Percentiles rank a stretch among this genome's conserved stretches.
These are phyloP conservation scores for Yarrowia porcina DNA, from an alignment of 805 yeast genomes.

Conservation along the genomic window DNA sequence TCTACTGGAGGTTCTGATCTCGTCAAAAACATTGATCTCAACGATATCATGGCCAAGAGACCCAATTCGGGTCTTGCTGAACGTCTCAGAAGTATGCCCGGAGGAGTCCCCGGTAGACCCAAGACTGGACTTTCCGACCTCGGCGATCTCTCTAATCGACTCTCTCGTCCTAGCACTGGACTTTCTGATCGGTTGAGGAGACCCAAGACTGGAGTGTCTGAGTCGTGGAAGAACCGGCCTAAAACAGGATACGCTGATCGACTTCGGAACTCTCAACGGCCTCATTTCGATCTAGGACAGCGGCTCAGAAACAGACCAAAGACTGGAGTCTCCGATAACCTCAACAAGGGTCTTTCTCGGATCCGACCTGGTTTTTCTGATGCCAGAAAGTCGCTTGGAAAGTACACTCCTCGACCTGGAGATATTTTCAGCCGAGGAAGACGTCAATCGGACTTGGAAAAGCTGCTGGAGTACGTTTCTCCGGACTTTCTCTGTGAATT, in stretches of 20 bases:
- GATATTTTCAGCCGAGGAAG: neutral
- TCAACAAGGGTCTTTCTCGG: neutral
- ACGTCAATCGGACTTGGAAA: conserved; percentile 3
- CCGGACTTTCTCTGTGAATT: neutral
- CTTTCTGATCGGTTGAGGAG: neutral
- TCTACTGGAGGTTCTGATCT: neutral
- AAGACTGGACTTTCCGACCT: neutral
- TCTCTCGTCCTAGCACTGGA: neutral
- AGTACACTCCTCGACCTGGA: neutral
- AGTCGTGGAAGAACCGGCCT: neutral
- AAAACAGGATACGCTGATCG: neutral
- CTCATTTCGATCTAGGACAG: neutral
- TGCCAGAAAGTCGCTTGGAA: neutral
- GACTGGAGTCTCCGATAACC: neutral
- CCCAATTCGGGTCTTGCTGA: conserved; percentile 35
- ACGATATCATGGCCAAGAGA: neutral
- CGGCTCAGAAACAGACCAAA: neutral
- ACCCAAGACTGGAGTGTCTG: neutral
- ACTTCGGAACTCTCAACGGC: neutral
- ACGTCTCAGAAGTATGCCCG: conserved; percentile 36
- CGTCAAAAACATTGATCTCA: neutral
- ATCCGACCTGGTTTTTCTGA: neutral
- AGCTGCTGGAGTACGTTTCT: neutral
- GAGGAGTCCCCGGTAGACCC: conserved; percentile 36
- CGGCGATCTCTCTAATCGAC: too few relatives aligned